Conservation (phyloP, 2,329 filamentous ascomycete species). For the Magnaporthiopsis rhizophila region DNA sequence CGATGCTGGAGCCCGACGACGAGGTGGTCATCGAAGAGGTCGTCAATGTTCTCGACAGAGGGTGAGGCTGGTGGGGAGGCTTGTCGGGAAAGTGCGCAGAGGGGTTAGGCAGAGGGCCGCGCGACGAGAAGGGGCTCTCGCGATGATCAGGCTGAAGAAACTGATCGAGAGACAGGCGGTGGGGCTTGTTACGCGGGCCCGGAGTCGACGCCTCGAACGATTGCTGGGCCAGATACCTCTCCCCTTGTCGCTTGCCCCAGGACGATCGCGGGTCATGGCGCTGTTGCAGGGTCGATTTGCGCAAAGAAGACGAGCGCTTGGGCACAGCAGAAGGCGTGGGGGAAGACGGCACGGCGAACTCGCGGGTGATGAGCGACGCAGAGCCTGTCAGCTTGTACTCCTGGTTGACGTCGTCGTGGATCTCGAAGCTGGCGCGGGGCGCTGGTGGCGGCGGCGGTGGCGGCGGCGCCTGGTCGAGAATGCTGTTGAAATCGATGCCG, state of each 20-base stretch:
- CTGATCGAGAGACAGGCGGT: conserved; percentile 72
- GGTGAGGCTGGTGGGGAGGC: conserved; percentile 57
- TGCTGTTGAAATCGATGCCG: conserved; percentile 53
- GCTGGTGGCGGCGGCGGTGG: conserved; percentile 27
- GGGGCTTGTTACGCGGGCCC: conserved; percentile 48
- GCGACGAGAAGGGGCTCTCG: conserved; percentile 56
- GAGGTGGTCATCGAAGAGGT: conserved; percentile 44
- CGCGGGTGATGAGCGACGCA: conserved; percentile 24
- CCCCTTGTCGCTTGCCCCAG: conserved; percentile 52
- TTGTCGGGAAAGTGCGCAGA: conserved; percentile 41
- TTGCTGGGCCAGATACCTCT: conserved; percentile 44
- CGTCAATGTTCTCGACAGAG: conserved; percentile 77
- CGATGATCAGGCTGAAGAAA: conserved; percentile 57
- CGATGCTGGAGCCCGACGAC: conserved; percentile 69
- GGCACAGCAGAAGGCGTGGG: conserved; percentile 48
- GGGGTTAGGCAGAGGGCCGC: conserved; percentile 42
- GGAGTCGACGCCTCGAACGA: conserved; percentile 48
- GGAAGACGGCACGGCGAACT: conserved; percentile 27
- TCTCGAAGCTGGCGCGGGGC: conserved; percentile 37
- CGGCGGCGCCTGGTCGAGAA: conserved; percentile 57
- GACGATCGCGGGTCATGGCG: conserved; percentile 62
- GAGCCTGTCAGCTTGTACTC: conserved; percentile 47
- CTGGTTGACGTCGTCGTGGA: conserved; percentile 29
- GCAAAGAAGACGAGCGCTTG: conserved; percentile 66
- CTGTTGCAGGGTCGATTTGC: conserved; percentile 83